phyloP scores from a whole-genome alignment of 768 basidiomycete species.

The Russula ochroleuca region DNA sequence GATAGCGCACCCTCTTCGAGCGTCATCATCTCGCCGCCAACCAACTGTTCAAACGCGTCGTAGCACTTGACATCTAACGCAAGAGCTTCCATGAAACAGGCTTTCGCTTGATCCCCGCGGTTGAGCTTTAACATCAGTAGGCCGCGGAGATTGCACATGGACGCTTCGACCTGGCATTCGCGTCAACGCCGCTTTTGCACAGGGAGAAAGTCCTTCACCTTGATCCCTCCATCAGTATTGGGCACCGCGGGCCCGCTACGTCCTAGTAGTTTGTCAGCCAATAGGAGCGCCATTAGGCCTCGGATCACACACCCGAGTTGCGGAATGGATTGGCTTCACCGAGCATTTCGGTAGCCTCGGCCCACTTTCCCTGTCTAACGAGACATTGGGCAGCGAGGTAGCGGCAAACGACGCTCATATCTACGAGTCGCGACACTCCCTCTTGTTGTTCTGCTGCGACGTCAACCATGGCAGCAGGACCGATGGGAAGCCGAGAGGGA shows the following conservation, averaged over 20 bases:
- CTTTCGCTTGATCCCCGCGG: slow-evolving; percentile 84
- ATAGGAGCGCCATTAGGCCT: slow-evolving; percentile 19
- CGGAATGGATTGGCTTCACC: slow-evolving; percentile 90
- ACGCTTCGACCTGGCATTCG: slow-evolving; percentile 77
- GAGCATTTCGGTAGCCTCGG: slow-evolving; percentile 86
- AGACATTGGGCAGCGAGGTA: slow-evolving; percentile 96
- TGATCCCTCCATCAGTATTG: slow-evolving; percentile 90
- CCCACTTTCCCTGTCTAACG: slow-evolving; percentile 88
- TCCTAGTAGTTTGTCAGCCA: slow-evolving; percentile 35
- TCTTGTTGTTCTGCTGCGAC: slow-evolving; percentile 61
- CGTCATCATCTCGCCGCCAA: slow-evolving; percentile 94
- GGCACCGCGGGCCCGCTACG: slow-evolving; percentile 67
- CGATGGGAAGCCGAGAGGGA: slow-evolving; percentile 61
- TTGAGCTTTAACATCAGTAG: slow-evolving; percentile 92
- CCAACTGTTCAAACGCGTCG: slow-evolving; percentile 86
- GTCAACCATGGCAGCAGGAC: slow-evolving; percentile 66
- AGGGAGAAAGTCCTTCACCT: slow-evolving; percentile 45
- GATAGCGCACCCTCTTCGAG: slow-evolving; percentile 77
- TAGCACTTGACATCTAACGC: slow-evolving; percentile 95
- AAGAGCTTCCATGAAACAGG: slow-evolving; percentile 94
- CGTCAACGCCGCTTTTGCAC: background rate
- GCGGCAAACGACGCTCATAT: slow-evolving; percentile 92
- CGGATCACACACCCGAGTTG: slow-evolving; percentile 49
- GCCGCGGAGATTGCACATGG: slow-evolving; percentile 93
- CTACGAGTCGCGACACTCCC: slow-evolving; percentile 72